A percentile compares a stretch with the other conserved stretches of the same genome.
Conservation (phyloP, 2,329 filamentous ascomycete genomes). For the Juglanconis oblonga region DNA sequence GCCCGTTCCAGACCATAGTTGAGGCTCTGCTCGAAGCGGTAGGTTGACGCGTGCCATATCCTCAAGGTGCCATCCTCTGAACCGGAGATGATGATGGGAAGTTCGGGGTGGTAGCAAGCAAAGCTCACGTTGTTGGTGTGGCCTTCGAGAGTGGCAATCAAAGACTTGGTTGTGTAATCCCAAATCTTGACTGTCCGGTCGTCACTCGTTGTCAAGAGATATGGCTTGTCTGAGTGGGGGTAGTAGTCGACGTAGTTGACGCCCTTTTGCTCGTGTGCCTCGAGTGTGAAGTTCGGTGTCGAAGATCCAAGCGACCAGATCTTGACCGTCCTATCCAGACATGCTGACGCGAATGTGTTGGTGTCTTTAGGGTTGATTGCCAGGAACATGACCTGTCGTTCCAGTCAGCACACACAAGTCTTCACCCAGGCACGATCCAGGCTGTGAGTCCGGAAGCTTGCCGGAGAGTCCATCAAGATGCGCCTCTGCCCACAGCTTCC, state of each 20-base stretch:
- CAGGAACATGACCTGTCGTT: conserved; percentile 73
- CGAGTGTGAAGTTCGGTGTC: conserved; percentile 94
- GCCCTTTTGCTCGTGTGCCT: conserved; percentile 95
- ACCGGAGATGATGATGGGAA: conserved; percentile 95
- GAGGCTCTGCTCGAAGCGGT: conserved; percentile 90
- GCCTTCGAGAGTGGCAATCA: conserved; percentile 94
- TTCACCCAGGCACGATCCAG: no score
- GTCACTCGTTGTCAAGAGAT: conserved; percentile 68
- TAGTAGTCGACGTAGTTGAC: conserved; percentile 97
- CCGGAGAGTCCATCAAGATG: neutral
- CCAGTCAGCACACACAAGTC: neutral
- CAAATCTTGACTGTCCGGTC: conserved; percentile 89
- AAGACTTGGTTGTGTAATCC: conserved; percentile 98
- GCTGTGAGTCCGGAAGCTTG: neutral
- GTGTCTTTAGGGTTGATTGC: conserved; percentile 98
- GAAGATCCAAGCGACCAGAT: conserved; percentile 94
- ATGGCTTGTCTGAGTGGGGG: conserved; percentile 71
- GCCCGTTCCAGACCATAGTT: conserved; percentile 95
- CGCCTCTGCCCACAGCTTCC: neutral
- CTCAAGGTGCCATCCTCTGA: conserved; percentile 97
- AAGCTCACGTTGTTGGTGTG: conserved; percentile 98
- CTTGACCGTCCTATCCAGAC: conserved; percentile 94
- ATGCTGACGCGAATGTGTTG: conserved; percentile 87
- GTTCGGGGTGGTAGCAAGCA: conserved; percentile 93
- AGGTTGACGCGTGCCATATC: conserved; percentile 98